These are phyloP conservation scores for Thalassiosira livingstoniorum DNA, from an alignment of 352 stramenopile genomes.

Conservation along the genomic window DNA sequence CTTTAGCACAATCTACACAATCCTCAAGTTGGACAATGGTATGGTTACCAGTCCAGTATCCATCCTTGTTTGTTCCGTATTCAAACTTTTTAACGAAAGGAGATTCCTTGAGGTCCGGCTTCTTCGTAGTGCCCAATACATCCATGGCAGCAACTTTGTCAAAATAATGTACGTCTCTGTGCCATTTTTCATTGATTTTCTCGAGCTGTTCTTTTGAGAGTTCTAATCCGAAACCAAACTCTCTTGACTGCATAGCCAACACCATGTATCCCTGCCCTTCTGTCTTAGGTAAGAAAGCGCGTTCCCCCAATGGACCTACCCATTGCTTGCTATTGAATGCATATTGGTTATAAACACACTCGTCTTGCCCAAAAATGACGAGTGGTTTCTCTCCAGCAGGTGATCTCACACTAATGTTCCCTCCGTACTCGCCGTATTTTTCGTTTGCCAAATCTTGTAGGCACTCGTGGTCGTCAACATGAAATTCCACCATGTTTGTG, in stretches of 20 bases:
- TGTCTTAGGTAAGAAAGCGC: constrained; percentile 29
- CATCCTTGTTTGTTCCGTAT: constrained; percentile 30
- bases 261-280: constrained; percentile 34
- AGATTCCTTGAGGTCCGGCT: not conserved
- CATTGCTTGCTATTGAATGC: constrained; percentile 19
- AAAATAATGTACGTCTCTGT: too few relatives aligned
- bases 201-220: constrained; percentile 19
- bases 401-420: constrained; percentile 15
- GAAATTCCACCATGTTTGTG: constrained; percentile 35
- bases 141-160: too few relatives aligned
- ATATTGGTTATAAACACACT: constrained; percentile 39
- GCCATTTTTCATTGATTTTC: constrained; percentile 20
- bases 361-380: constrained; percentile 42
- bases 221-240: constrained; percentile 27
- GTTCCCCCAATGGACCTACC: constrained; percentile 19
- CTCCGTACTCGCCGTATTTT: constrained; percentile 13
- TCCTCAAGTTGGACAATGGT: constrained; percentile 40
- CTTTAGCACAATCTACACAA: constrained; percentile 26
- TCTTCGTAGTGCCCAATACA: too few relatives aligned
- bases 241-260: constrained; percentile 30
- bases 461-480: constrained; percentile 34
- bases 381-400: constrained; percentile 5
- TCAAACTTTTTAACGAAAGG: constrained; percentile 41
- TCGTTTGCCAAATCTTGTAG: constrained; percentile 15
- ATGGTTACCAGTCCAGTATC: constrained; percentile 38